Conservation (phyloP, 2,329 filamentous ascomycete species). For the Cadophora gregata region DNA sequence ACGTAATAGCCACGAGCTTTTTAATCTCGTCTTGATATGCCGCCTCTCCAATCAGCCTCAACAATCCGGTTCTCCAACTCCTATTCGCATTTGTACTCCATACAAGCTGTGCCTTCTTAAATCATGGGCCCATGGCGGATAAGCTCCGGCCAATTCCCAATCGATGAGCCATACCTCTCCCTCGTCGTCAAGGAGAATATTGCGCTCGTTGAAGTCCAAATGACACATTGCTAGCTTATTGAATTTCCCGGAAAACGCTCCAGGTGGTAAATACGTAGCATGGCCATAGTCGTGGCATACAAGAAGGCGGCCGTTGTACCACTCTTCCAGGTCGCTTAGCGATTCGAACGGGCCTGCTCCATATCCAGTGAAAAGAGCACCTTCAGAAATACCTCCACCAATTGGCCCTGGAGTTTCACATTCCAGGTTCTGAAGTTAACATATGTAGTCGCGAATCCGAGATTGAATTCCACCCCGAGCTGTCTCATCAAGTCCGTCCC, state of each 20-base stretch:
- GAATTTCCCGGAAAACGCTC: constrained; percentile 22
- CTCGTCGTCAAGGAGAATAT: constrained; percentile 23
- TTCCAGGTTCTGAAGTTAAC: constrained; percentile 23
- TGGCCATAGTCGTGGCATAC: constrained; percentile 25
- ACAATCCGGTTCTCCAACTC: constrained; percentile 1
- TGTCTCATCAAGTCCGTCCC: constrained; percentile 20
- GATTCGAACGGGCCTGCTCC: constrained; percentile 28
- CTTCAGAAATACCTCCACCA: constrained; percentile 25
- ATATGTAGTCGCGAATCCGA: constrained; percentile 23
- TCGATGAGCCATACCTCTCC: constrained; percentile 31
- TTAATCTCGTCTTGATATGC: neutral
- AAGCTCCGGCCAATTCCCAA: constrained; percentile 26
- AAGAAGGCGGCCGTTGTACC: constrained; percentile 27
- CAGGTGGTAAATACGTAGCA: constrained; percentile 1
- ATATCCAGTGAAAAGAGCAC: constrained; percentile 26
- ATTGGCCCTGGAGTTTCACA: constrained; percentile 25
- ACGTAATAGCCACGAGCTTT: neutral
- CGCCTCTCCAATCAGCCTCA: neutral
- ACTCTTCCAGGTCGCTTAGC: constrained; percentile 29
- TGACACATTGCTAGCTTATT: constrained; percentile 28
- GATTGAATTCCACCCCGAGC: constrained; percentile 14
- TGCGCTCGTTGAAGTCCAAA: constrained; percentile 21
- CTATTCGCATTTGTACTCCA: neutral
- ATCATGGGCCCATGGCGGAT: constrained; percentile 32
- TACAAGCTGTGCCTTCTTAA: constrained; percentile 21